Evolutionary conservation across 139 green algal genomes (phyloP).

Genomic region (Yamagishiella unicocca): DNA sequence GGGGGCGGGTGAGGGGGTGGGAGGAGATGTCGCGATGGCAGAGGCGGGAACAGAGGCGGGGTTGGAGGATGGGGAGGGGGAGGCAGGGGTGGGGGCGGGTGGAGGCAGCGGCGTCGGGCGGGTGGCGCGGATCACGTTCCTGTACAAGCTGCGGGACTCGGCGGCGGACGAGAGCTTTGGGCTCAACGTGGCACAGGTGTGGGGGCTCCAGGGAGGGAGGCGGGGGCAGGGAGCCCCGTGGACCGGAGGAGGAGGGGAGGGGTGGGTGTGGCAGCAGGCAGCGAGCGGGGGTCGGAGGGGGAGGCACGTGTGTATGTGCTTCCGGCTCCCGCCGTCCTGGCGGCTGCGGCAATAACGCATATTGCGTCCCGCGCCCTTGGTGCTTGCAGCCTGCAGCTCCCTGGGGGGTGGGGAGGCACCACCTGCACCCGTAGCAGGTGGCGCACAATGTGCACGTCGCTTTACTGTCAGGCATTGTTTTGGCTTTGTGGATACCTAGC

Average conservation of each 20-base stretch:
- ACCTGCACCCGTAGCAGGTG: neutral
- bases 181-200: constrained; percentile 89
- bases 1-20: neutral
- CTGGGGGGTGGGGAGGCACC: too few species aligned
- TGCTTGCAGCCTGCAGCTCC: too few species aligned
- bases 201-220: too few species aligned
- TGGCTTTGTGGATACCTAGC: too few species aligned
- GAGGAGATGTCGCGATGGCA: neutral
- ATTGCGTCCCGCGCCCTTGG: too few species aligned
- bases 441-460: neutral
- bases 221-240: too few species aligned
- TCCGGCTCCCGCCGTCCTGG: neutral
- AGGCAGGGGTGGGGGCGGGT: neutral
- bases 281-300: neutral
- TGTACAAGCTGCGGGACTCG: constrained; percentile 86
- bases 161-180: constrained; percentile 87
- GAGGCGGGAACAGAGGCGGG: too few species aligned
- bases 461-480: neutral
- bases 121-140: constrained; percentile 78
- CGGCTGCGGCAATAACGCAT: neutral
- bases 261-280: neutral
- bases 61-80: too few species aligned
- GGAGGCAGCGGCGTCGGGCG: neutral
- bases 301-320: neutral
- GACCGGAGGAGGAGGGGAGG: neutral